Evolutionary conservation across 1,284 basidiomycete species (phyloP).

Genomic region (Earliella scabrosa): DNA sequence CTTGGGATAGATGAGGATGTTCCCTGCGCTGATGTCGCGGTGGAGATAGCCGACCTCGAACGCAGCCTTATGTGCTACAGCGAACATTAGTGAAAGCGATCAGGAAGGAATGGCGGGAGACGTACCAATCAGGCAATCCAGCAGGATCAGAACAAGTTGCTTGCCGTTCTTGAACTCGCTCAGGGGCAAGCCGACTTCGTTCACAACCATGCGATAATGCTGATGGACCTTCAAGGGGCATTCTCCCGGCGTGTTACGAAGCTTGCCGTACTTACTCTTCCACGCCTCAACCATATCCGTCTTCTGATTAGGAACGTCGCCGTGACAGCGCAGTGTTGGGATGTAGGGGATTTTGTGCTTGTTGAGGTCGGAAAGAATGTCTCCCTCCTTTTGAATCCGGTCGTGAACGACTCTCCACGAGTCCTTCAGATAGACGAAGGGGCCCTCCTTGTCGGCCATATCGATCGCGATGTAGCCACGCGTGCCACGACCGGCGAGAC

Average conservation of each 20-base stretch:
- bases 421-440: slow-evolving; percentile 13
- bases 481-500: slow-evolving; percentile 1
- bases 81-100: background rate
- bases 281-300: background rate
- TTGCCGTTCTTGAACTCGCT: background rate
- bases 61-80: background rate
- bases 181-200: slow-evolving; percentile 6
- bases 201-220: slow-evolving; percentile 3
- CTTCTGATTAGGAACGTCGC: background rate
- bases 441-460: background rate
- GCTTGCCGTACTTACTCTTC: background rate
- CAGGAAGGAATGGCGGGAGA: background rate
- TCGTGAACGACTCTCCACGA: slow-evolving; percentile 2
- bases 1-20: background rate
- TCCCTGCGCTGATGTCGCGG: slow-evolving; percentile 15
- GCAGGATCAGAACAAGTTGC: background rate
- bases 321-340: slow-evolving; percentile 7
- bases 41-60: slow-evolving; percentile 3
- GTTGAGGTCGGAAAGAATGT: background rate
- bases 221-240: background rate
- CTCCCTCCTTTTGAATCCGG: background rate
- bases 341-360: background rate
- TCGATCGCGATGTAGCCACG: slow-evolving; percentile 5
- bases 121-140: slow-evolving; percentile 2
- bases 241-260: too few species aligned